These are phyloP conservation scores for Phytophthora pistaciae DNA, from an alignment of 352 stramenopile genomes.

Conservation along the genomic window DNA sequence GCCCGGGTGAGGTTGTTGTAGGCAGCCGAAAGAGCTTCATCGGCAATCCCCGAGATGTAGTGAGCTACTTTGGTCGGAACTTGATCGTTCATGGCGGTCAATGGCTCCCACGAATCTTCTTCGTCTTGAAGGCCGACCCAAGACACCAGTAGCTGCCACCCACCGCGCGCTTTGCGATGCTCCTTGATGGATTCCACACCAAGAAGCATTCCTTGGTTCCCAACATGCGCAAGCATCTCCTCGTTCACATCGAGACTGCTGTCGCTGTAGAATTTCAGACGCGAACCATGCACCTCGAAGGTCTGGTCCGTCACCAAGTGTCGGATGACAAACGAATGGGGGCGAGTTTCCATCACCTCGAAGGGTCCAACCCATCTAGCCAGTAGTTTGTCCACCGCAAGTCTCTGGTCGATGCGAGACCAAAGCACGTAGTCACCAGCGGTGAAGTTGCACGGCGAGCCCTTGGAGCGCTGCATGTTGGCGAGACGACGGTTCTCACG, in stretches of 20 bases:
- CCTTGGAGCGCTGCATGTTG: conserved; percentile 1
- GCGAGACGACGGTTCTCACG: not conserved
- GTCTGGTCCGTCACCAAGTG: conserved; percentile 12
- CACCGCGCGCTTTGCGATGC: not conserved
- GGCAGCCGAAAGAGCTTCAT: no score
- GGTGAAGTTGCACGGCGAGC: conserved; percentile 8
- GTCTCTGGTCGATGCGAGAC: conserved; percentile 17
- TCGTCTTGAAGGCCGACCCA: not conserved
- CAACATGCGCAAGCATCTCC: not conserved
- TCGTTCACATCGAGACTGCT: not conserved
- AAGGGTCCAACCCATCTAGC: conserved; percentile 22
- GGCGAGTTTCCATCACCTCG: conserved; percentile 3
- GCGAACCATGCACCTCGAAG: conserved; percentile 6
- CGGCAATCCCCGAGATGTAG: not conserved
- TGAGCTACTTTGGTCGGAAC: not conserved
- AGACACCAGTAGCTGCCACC: not conserved
- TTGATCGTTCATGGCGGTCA: not conserved
- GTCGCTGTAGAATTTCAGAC: not conserved
- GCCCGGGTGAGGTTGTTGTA: no score
- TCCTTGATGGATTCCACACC: not conserved
- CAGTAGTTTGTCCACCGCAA: conserved; percentile 17
- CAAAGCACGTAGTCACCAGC: conserved; percentile 28
- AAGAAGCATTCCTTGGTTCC: not conserved
- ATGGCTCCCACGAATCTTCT: not conserved
- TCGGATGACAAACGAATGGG: conserved; percentile 18